phyloP scores from a whole-genome alignment of 1,284 basidiomycete species.

The Kwoniella shivajii region DNA sequence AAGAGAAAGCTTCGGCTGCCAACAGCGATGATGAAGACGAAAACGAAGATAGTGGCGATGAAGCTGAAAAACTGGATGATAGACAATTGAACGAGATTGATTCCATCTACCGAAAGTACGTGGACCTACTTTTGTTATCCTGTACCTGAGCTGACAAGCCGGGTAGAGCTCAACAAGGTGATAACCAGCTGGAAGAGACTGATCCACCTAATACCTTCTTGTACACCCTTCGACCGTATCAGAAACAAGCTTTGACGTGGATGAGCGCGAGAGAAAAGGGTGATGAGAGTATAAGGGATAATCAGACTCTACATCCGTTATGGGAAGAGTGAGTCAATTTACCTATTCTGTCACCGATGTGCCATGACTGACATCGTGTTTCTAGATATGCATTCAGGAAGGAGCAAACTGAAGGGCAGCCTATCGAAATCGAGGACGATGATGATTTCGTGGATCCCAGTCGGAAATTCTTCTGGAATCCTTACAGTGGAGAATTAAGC shows the following conservation, averaged over 20 bases:
- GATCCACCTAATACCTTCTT: conserved; percentile 79
- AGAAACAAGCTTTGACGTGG: conserved; percentile 94
- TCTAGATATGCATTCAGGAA: conserved; percentile 50
- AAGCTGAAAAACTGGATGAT: conserved; percentile 70
- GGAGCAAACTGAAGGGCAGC: conserved; percentile 40
- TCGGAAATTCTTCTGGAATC: conserved; percentile 74
- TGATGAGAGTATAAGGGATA: conserved; percentile 67
- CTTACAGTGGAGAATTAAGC: conserved; percentile 92
- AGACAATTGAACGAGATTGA: conserved; percentile 66
- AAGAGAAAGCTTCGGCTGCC: conserved; percentile 30
- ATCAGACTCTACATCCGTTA: conserved; percentile 80
- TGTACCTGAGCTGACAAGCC: conserved; percentile 20
- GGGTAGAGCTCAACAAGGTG: conserved; percentile 79
- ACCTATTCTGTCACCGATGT: neutral
- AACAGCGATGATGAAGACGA: conserved; percentile 60
- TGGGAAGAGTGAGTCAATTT: conserved; percentile 80
- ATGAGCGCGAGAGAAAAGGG: conserved; percentile 86
- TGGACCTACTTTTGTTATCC: neutral
- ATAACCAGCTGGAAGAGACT: conserved; percentile 74
- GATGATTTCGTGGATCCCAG: conserved; percentile 47
- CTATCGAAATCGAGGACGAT: conserved; percentile 52
- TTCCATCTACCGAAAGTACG: conserved; percentile 76
- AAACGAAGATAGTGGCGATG: conserved; percentile 59
- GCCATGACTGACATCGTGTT: neutral
- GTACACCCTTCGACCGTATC: conserved; percentile 80